These are phyloP conservation scores for Diaporthe citriasiana DNA, from an alignment of 2,329 filamentous ascomycete species.

Conservation along the genomic window DNA sequence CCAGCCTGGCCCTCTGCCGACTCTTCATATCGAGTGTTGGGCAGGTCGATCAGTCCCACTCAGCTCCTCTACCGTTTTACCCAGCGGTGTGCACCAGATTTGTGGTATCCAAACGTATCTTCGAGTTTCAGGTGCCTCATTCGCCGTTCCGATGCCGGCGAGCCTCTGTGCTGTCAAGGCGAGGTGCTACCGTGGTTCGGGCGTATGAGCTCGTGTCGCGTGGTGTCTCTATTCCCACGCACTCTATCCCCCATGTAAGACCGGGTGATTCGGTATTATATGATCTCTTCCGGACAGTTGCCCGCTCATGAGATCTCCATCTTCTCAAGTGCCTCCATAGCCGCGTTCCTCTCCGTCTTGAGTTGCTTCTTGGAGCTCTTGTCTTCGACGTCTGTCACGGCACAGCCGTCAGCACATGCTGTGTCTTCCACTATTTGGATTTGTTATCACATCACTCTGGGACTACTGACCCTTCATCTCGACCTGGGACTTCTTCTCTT, in stretches of 20 bases:
- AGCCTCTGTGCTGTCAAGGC: not conserved
- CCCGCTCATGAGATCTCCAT: conserved; percentile 41
- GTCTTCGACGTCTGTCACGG: conserved; percentile 28
- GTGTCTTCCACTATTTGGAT: not conserved
- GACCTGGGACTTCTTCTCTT: conserved; percentile 47
- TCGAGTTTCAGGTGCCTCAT: not conserved
- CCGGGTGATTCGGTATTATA: not conserved
- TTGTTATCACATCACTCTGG: not conserved
- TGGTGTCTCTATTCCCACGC: not conserved
- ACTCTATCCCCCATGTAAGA: not conserved
- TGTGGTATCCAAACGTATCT: not conserved
- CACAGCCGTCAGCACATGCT: not conserved
- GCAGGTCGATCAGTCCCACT: not conserved
- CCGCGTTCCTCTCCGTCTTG: conserved; percentile 39
- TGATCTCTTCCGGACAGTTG: not conserved
- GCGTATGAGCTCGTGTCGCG: not conserved
- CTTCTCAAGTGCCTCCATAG: conserved; percentile 40
- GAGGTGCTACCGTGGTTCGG: not conserved
- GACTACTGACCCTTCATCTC: conserved; percentile 40
- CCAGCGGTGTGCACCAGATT: not conserved
- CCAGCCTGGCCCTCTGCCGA: not conserved
- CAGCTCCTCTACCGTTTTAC: not conserved
- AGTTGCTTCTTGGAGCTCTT: conserved; percentile 42
- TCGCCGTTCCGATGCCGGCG: not conserved
- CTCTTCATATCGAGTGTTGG: not conserved